Base-by-base conservation (phyloP, 805 yeast genomes). In the Nakazawaea laoshanensis region DNA sequence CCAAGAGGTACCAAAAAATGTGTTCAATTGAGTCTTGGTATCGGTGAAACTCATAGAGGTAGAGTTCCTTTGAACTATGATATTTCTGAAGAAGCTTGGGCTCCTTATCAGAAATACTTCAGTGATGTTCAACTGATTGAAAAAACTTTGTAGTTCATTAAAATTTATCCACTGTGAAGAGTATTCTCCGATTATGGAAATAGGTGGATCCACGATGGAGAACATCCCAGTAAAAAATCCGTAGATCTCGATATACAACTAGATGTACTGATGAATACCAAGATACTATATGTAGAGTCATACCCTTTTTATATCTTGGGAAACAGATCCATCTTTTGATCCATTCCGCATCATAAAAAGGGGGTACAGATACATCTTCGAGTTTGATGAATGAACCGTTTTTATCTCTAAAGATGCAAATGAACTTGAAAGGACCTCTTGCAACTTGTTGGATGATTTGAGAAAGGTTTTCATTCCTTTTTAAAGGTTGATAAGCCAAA, bases 1-100 rank as follows among this genome's bases (percentile, higher is more conserved):
- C 67, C 70, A 19, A 52, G 67, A 33, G 73, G 74, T 20, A 57
- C 67, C 42, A 70, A 70, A 49, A 62, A 60, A 43, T 59, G 59
- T 18, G 57, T 67, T 34, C 44, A 47, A 27, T 44, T 42, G 41
- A 52, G 41, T 42, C 56, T 44, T 54, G 74, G 45, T 31, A 41
- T 65, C 38, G 74, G 74, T 25, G 67, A 61, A 37, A 57, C 59
- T 21, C 52, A 58, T 32, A 45, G 61, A 7, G 70, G 73, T 10
- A 57, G 75, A 45, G 57, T 65, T 26, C 76, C 75, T 22, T 49
- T 70, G 43, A 59, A 59, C 42, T 54, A 60, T 36, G 67, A 59
- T 21, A 44, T 47, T 33, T 46, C 52, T 9, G 47, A 44, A 11
- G 49, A 41, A 13, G 48, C 46, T 6, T 60, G 64, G 63, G 47